These are phyloP conservation scores for Vigna nakashimae DNA, from an alignment of 306 rosid genomes.

Conservation along the genomic window DNA sequence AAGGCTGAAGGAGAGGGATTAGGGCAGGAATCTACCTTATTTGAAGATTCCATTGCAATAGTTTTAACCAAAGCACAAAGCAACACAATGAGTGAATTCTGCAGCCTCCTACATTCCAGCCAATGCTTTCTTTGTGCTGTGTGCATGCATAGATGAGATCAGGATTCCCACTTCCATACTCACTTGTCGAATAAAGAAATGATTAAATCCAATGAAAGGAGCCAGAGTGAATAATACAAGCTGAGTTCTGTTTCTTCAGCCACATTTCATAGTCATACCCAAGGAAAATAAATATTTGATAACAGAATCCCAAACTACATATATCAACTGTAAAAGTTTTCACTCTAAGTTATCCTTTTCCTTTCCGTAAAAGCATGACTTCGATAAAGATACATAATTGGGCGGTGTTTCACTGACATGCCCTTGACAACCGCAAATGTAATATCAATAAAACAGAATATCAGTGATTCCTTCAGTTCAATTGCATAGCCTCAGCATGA, in stretches of 20 bases:
- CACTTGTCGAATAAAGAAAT: constrained; percentile 53
- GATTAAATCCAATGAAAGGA: constrained; percentile 55
- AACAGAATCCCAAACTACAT: constrained; percentile 60
- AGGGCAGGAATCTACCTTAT: constrained; percentile 68
- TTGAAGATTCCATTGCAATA: constrained; percentile 58
- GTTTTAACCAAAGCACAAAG: constrained; percentile 51
- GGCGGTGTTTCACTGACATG: constrained; percentile 52
- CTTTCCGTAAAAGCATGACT: constrained; percentile 55
- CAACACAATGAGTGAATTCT: constrained; percentile 55
- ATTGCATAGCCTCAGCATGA: constrained; percentile 87
- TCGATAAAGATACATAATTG: constrained; percentile 63
- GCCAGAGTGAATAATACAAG: constrained; percentile 55
- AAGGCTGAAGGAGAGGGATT: constrained; percentile 26
- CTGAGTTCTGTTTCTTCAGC: constrained; percentile 60
- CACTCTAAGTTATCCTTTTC: constrained; percentile 54
- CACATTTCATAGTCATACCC: constrained; percentile 59
- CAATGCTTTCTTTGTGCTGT: constrained; percentile 58
- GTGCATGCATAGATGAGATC: constrained; percentile 51
- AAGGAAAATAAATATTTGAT: constrained; percentile 55
- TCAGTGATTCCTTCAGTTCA: constrained; percentile 50
- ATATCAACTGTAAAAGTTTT: constrained; percentile 59
- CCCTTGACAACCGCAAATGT: constrained; percentile 52
- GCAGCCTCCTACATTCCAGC: constrained; percentile 72
- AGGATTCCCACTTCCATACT: constrained; percentile 55
- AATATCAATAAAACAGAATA: constrained; percentile 55